phyloP scores from a whole-genome alignment of 2,329 filamentous ascomycete genomes.

The Raffaelea albimanens region DNA sequence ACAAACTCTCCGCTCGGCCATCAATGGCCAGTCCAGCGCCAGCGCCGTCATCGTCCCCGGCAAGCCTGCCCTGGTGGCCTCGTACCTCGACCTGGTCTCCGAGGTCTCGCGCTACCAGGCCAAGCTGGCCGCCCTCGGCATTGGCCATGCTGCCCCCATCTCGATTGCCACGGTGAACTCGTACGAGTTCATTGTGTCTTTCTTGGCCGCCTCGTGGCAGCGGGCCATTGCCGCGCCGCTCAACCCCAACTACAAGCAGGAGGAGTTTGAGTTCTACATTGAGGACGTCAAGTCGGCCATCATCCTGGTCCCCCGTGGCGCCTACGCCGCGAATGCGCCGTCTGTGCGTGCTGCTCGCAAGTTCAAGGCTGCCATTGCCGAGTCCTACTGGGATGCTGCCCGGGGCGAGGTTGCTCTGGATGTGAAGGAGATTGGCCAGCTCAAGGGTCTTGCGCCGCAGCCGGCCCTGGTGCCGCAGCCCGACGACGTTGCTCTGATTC shows the following conservation, averaged over 20 bases:
- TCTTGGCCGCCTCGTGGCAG: constrained; percentile 79
- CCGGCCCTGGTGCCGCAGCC: constrained; percentile 43
- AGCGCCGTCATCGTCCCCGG: constrained; percentile 63
- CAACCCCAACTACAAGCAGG: constrained; percentile 81
- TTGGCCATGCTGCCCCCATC: constrained; percentile 59
- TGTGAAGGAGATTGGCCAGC: constrained; percentile 65
- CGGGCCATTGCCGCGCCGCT: constrained; percentile 76
- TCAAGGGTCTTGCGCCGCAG: constrained; percentile 35
- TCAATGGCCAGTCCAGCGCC: constrained; percentile 33
- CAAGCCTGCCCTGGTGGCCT: constrained; percentile 51
- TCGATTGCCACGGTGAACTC: constrained; percentile 79
- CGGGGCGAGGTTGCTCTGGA: constrained; percentile 62
- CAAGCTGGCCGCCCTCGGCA: constrained; percentile 67
- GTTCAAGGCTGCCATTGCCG: constrained; percentile 76
- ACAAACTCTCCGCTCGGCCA: constrained; percentile 40
- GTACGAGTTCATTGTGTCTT: constrained; percentile 81
- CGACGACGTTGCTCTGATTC: constrained; percentile 72
- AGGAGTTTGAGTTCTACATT: constrained; percentile 88
- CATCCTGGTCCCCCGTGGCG: constrained; percentile 64
- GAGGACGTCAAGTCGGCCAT: constrained; percentile 75
- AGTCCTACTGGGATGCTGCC: constrained; percentile 68
- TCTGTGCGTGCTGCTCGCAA: constrained; percentile 69
- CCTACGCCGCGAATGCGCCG: constrained; percentile 55
- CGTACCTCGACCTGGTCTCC: constrained; percentile 56
- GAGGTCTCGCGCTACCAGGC: constrained; percentile 65